phyloP scores from a whole-genome alignment of 495 filamentous ascomycete genomes.

The Hapsidospora chrysogenum region DNA sequence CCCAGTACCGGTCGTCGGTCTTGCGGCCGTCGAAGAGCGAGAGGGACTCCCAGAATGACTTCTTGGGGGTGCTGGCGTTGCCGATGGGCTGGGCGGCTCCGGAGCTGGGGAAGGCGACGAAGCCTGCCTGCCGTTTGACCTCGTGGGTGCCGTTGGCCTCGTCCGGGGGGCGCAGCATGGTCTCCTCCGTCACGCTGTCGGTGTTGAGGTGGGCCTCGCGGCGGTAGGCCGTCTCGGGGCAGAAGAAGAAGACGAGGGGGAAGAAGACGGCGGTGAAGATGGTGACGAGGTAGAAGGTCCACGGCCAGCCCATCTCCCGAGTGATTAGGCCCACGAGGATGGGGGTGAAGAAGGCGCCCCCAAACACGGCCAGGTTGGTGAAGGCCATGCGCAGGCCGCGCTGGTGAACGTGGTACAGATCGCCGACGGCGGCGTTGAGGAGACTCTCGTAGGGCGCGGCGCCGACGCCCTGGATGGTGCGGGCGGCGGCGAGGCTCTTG shows the following conservation, averaged over 20 bases:
- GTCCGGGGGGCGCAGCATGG: background rate
- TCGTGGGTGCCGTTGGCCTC: background rate
- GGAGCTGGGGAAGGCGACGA: slow-evolving; percentile 1
- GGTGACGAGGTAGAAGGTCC: slow-evolving; percentile 61
- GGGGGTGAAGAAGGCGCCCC: slow-evolving; percentile 82
- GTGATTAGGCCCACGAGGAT: slow-evolving; percentile 81
- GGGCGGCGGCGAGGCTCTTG: slow-evolving; percentile 53
- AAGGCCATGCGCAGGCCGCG: slow-evolving; percentile 81
- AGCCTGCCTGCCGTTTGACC: background rate
- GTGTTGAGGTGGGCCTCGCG: slow-evolving; percentile 48
- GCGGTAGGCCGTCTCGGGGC: slow-evolving; percentile 71
- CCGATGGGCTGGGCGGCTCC: background rate
- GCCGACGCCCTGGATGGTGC: slow-evolving; percentile 59
- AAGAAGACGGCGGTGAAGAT: slow-evolving; percentile 50
- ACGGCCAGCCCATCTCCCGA: slow-evolving; percentile 53
- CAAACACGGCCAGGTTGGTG: slow-evolving; percentile 76
- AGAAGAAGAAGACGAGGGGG: slow-evolving; percentile 55
- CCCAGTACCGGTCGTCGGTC: slow-evolving; percentile 42
- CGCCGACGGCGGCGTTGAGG: slow-evolving; percentile 62
- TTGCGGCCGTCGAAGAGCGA: slow-evolving; percentile 68
- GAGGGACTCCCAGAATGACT: slow-evolving; percentile 37
- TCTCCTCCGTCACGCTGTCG: slow-evolving; percentile 22
- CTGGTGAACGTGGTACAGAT: slow-evolving; percentile 65
- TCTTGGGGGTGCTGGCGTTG: slow-evolving; percentile 17
- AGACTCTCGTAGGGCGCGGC: slow-evolving; percentile 62